phyloP scores from a whole-genome alignment of 2,329 filamentous ascomycete genomes.

The Cadophora sp. region DNA sequence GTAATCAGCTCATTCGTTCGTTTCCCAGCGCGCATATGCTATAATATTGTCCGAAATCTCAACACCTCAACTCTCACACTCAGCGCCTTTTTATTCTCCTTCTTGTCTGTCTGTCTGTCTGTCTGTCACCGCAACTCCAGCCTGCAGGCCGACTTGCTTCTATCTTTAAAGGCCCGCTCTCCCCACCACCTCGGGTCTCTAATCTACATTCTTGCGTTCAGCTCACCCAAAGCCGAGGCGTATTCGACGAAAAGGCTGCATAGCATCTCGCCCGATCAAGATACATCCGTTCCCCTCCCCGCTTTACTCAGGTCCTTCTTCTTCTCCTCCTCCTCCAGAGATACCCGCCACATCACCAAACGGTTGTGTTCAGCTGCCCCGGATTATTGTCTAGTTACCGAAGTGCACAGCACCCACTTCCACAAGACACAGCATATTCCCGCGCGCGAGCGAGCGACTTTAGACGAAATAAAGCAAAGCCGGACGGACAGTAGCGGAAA shows the following conservation, averaged over 20 bases:
- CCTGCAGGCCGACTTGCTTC: neutral
- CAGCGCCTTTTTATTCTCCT: slow-evolving; percentile 13
- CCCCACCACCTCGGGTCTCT: slow-evolving; percentile 7
- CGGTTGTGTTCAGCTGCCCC: slow-evolving; percentile 25
- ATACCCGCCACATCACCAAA: slow-evolving; percentile 20
- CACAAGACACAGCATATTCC: slow-evolving; percentile 4
- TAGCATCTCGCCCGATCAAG: slow-evolving; percentile 7
- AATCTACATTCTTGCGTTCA: slow-evolving; percentile 24
- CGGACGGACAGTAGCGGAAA: neutral
- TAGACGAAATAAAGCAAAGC: slow-evolving; percentile 6
- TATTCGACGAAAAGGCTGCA: slow-evolving; percentile 14
- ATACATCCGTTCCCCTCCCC: slow-evolving; percentile 8
- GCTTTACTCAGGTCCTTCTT: slow-evolving; percentile 12
- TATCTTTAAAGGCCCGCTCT: slow-evolving; percentile 23
- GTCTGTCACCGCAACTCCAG: neutral
- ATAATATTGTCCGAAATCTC: slow-evolving; percentile 16
- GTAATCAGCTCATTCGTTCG: slow-evolving; percentile 17
- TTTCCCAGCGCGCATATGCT: slow-evolving; percentile 16
- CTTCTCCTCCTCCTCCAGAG: slow-evolving; percentile 13
- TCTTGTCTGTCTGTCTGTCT: neutral
- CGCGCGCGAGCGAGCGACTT: slow-evolving; percentile 13
- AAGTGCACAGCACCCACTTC: slow-evolving; percentile 16
- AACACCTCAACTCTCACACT: neutral
- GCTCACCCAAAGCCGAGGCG: slow-evolving; percentile 18
- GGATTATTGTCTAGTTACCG: slow-evolving; percentile 18